These are phyloP conservation scores for Panicum virgatum DNA, from an alignment of 202 grass and related monocot genomes.

Conservation along the genomic window DNA sequence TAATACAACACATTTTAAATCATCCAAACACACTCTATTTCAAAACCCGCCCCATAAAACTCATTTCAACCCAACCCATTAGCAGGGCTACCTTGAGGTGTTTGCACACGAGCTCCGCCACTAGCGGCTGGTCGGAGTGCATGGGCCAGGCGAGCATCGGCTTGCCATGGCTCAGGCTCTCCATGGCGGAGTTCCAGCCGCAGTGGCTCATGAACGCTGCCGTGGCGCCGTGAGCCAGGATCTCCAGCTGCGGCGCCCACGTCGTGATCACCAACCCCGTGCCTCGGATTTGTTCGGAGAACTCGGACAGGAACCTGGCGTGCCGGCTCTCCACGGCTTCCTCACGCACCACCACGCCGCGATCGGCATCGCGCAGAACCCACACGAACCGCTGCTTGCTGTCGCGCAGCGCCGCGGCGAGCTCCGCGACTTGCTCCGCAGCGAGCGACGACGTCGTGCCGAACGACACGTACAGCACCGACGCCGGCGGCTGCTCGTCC, in stretches of 20 bases:
- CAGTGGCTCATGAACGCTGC: slow-evolving; percentile 82
- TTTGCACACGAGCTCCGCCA: slow-evolving; percentile 55
- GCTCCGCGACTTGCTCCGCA: slow-evolving; percentile 44
- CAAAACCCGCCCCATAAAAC: too few species aligned
- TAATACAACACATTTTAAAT: too few species aligned
- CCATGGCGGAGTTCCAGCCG: slow-evolving; percentile 80
- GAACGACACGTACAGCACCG: slow-evolving; percentile 72
- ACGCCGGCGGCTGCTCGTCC: slow-evolving; percentile 51
- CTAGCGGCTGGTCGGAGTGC: slow-evolving; percentile 66
- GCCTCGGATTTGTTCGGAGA: slow-evolving; percentile 24
- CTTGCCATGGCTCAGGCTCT: slow-evolving; percentile 66
- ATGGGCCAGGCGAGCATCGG: slow-evolving; percentile 67
- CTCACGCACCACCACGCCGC: neutral
- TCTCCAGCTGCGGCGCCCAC: slow-evolving; percentile 76
- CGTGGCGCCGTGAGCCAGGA: slow-evolving; percentile 56
- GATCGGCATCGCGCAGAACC: slow-evolving; percentile 66
- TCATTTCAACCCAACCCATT: too few species aligned
- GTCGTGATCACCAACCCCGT: slow-evolving; percentile 47
- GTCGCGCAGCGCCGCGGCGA: slow-evolving; percentile 44
- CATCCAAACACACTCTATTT: too few species aligned
- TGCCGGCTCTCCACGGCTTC: neutral
- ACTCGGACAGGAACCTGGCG: slow-evolving; percentile 27
- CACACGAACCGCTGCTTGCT: slow-evolving; percentile 64
- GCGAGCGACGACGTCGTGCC: slow-evolving; percentile 52
- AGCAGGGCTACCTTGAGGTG: slow-evolving; percentile 40